Conservation (phyloP, 208 protist species). For the Leishmania lainsoni region DNA sequence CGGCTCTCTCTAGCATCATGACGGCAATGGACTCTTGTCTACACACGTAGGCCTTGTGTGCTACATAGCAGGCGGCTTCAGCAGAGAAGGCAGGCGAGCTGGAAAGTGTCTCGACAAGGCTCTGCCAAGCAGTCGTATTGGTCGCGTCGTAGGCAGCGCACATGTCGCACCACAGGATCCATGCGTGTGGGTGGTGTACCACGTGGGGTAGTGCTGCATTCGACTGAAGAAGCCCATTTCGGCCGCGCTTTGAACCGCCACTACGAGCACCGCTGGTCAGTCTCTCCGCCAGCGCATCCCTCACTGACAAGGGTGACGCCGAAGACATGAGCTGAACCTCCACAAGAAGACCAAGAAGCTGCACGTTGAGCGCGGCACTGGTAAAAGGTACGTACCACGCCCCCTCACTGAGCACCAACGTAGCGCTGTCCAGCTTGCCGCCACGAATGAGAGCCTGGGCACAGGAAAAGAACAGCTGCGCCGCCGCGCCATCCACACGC, state of each 20-base stretch:
- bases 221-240: conserved; percentile 30
- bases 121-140: conserved; percentile 17
- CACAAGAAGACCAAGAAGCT: conserved; percentile 61
- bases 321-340: conserved; percentile 57
- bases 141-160: conserved; percentile 20
- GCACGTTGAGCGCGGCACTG: conserved; percentile 48
- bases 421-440: conserved; percentile 34
- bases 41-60: conserved; percentile 35
- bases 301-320: background rate
- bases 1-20: conserved; percentile 50
- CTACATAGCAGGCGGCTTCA: conserved; percentile 64
- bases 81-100: conserved; percentile 46
- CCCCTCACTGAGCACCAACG: conserved; percentile 49
- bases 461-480: conserved; percentile 60
- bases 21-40: conserved; percentile 29
- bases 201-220: conserved; percentile 17
- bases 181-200: conserved; percentile 27
- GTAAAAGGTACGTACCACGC: conserved; percentile 71
- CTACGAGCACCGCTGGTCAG: conserved; percentile 14
- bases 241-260: conserved; percentile 20
- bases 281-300: conserved; percentile 20
- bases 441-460: conserved; percentile 49
- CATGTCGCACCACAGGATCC: conserved; percentile 32
- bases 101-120: conserved; percentile 28
- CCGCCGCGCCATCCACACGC: conserved; percentile 51